Evolutionary conservation across 1,284 basidiomycete species (phyloP).

Genomic region (Cutaneotrichosporon arboriforme): DNA sequence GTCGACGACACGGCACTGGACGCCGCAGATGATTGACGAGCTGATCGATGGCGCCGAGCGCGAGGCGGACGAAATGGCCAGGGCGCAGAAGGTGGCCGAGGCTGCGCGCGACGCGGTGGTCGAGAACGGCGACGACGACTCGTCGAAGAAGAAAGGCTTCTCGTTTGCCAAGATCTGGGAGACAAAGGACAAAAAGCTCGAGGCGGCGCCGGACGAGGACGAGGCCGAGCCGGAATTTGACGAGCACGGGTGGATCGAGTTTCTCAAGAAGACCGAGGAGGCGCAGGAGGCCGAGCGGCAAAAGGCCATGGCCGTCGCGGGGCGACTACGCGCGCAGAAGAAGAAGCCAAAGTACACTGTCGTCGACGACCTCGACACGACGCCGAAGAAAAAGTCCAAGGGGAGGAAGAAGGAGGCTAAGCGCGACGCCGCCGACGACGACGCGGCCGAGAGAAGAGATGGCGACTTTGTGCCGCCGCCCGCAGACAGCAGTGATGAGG

Average conservation of each 20-base stretch:
- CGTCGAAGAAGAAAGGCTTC: slow-evolving; percentile 53
- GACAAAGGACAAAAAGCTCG: slow-evolving; percentile 62
- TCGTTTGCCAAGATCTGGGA: slow-evolving; percentile 85
- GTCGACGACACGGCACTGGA: slow-evolving; percentile 52
- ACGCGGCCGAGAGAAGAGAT: neutral
- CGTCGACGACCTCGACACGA: neutral
- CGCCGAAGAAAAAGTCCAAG: slow-evolving; percentile 1
- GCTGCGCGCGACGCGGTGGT: slow-evolving; percentile 24
- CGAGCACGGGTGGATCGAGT: slow-evolving; percentile 63
- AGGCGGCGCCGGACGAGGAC: slow-evolving; percentile 58
- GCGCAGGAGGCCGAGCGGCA: neutral
- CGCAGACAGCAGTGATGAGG: neutral
- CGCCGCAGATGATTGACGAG: slow-evolving; percentile 69
- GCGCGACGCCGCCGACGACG: neutral
- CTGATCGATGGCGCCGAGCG: slow-evolving; percentile 76
- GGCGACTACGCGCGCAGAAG: slow-evolving; percentile 4
- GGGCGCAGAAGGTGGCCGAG: slow-evolving; percentile 35
- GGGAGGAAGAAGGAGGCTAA: slow-evolving; percentile 6
- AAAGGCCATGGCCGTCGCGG: neutral
- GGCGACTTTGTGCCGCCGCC: neutral
- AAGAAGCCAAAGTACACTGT: slow-evolving; percentile 3
- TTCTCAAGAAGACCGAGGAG: slow-evolving; percentile 23
- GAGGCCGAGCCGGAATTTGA: slow-evolving; percentile 50
- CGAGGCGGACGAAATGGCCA: slow-evolving; percentile 57
- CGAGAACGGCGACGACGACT: slow-evolving; percentile 11